Base-by-base conservation (phyloP, 202 grass and related monocot genomes). In the Setaria italica region DNA sequence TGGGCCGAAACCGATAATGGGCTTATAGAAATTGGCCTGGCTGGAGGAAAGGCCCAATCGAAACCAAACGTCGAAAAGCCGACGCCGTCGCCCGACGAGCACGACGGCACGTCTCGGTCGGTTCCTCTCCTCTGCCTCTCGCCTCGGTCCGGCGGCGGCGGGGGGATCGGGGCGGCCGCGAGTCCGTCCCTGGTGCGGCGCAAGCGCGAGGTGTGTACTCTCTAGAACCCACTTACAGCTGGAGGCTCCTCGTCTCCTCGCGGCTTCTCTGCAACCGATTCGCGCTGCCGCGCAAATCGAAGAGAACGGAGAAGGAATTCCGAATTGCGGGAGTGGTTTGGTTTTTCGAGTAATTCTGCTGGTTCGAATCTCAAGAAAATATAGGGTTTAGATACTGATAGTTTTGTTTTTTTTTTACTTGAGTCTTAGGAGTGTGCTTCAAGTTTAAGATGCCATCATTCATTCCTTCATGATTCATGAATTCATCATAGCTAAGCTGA, bases 391-490 rank as follows among this genome's bases (percentile, higher is more conserved):
- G 14, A 53, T 33, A 54, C 16, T 25, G 9, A 10, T 43, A 17
- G 1, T 41, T 29, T 39, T 21, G 19, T 9, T 16, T 0, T 30
- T 11, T 62, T 13, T 13, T 63, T 54, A 5, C 62, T 35, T 70
- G 62, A 77, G 60, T 63, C 60, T 63, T 63, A 63, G 29, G 60
- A 63, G 77, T 85, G 82, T 64, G 63, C 71, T 85, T 69, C 19
- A 81, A 76, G 82, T 41, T 75, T 80, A 74, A 85, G 82, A 37
- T 53, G 25, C 2, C 54, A 85, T 77, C 63, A 85, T 89, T 32
- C 62, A 30, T 67, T 21, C 64, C 9, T 76, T 68, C 19, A 80
- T 80, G 63, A 68, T 68, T 80, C 78, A 43, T 51, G 20, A 12
- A 1, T 70, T 20, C 62, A 85, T 58, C 58, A 41, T 68, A 43